Conservation (phyloP, 148 eudicot genomes). For the Rhododendron mucronatum region DNA sequence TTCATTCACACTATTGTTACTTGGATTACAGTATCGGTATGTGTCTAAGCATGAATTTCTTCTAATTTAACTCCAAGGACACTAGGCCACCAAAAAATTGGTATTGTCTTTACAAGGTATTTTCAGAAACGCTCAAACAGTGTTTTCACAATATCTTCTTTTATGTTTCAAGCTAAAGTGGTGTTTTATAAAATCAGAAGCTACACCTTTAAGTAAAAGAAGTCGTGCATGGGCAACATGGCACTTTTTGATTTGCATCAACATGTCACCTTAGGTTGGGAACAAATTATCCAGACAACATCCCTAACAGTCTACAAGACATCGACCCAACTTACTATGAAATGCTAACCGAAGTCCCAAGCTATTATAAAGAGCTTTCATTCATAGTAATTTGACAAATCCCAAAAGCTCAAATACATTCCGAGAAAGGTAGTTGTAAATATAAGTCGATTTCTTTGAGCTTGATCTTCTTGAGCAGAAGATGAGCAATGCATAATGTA, state of each 20-base stretch:
- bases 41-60: neutral
- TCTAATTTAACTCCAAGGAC: neutral
- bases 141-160: neutral
- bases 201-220: neutral
- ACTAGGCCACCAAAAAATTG: neutral
- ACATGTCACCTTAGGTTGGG: neutral
- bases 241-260: neutral
- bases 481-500: neutral
- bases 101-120: neutral
- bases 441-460: neutral
- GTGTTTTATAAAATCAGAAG: neutral
- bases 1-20: neutral
- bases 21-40: neutral
- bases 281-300: neutral
- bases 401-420: neutral
- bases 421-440: neutral
- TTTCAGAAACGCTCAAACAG: neutral
- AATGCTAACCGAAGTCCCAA: neutral
- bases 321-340: neutral
- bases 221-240: neutral
- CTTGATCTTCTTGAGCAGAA: conserved; percentile 1
- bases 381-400: neutral
- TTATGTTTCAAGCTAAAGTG: neutral
- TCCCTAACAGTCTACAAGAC: neutral
- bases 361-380: neutral